phyloP scores from a whole-genome alignment of 805 yeast genomes.

The Candida lessepsii region DNA sequence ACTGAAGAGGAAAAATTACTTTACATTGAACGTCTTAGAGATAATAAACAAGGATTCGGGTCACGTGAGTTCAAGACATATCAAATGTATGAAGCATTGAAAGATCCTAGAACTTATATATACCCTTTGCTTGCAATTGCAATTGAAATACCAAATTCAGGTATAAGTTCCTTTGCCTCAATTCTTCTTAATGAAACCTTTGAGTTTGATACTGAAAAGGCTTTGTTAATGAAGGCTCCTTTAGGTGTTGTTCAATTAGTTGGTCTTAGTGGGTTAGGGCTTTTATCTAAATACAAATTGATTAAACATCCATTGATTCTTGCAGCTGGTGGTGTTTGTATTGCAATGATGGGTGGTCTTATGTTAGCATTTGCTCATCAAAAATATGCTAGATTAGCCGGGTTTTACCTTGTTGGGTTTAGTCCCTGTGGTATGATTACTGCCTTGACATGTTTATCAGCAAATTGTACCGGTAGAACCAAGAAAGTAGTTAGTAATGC shows the following conservation, averaged over 20 bases:
- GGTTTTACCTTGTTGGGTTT: slow-evolving; percentile 32
- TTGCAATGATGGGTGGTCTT: slow-evolving; percentile 26
- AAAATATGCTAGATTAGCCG: slow-evolving; percentile 25
- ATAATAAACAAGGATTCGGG: slow-evolving; percentile 43
- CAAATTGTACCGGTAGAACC: slow-evolving; percentile 57
- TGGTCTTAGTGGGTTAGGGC: slow-evolving; percentile 31
- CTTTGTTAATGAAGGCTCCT: slow-evolving; percentile 47
- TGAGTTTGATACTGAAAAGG: slow-evolving; percentile 25
- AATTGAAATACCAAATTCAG: slow-evolving; percentile 34
- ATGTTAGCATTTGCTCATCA: slow-evolving; percentile 44
- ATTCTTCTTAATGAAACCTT: slow-evolving; percentile 26
- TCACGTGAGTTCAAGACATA: slow-evolving; percentile 33
- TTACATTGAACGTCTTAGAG: slow-evolving; percentile 31
- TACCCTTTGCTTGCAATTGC: slow-evolving; percentile 26
- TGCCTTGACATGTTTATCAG: slow-evolving; percentile 36
- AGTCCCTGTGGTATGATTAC: slow-evolving; percentile 28
- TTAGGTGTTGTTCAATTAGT: slow-evolving; percentile 47
- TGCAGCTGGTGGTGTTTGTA: slow-evolving; percentile 23
- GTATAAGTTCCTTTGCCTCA: slow-evolving; percentile 32
- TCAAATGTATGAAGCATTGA: slow-evolving; percentile 36
- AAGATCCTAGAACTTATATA: slow-evolving; percentile 33
- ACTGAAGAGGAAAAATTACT: slow-evolving; percentile 30
- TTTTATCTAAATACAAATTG: slow-evolving; percentile 4
- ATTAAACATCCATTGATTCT: slow-evolving; percentile 12
- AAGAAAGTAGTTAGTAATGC: slow-evolving; percentile 51